Conservation (phyloP, 495 filamentous ascomycete species). For the Staphylotrichum tortipilum region DNA sequence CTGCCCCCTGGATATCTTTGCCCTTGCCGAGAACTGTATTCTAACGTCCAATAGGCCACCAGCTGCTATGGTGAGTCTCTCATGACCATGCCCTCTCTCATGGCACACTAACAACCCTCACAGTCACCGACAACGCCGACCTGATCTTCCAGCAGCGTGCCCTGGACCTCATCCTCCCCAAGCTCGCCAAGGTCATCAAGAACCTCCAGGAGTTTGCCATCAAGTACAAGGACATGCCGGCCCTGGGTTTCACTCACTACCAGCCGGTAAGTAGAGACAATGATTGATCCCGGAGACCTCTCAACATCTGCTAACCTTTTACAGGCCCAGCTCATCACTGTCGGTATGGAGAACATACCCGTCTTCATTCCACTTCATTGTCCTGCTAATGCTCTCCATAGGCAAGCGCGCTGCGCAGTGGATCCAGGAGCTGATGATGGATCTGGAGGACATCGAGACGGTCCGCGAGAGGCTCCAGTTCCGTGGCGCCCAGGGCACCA, state of each 20-base stretch:
- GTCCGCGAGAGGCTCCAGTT: conserved; percentile 69
- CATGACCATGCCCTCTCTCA: too few species aligned
- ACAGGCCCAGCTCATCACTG: conserved; percentile 52
- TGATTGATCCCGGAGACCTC: background rate
- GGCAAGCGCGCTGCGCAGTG: conserved; percentile 64
- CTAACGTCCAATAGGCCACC: conserved; percentile 12
- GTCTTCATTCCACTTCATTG: background rate
- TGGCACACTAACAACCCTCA: conserved; percentile 2
- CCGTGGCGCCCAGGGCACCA: conserved; percentile 45
- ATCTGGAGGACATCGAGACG: conserved; percentile 71
- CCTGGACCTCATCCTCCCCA: conserved; percentile 71
- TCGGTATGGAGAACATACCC: conserved; percentile 34
- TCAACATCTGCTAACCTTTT: background rate
- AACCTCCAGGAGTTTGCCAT: conserved; percentile 72
- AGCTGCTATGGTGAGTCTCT: conserved; percentile 28
- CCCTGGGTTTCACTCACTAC: conserved; percentile 78
- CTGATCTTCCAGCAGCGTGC: conserved; percentile 70
- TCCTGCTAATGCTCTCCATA: background rate
- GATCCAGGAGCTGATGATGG: conserved; percentile 83
- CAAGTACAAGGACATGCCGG: conserved; percentile 57
- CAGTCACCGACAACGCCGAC: conserved; percentile 77
- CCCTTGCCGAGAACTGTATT: too few species aligned
- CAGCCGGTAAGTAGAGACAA: conserved; percentile 34
- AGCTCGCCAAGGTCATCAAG: conserved; percentile 75
- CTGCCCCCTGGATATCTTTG: too few species aligned